Percentiles rank a stretch among this genome's conserved stretches.
Evolutionary conservation across 2,329 filamentous ascomycete species (phyloP).

Genomic region (Thermothelomyces thermophilus): DNA sequence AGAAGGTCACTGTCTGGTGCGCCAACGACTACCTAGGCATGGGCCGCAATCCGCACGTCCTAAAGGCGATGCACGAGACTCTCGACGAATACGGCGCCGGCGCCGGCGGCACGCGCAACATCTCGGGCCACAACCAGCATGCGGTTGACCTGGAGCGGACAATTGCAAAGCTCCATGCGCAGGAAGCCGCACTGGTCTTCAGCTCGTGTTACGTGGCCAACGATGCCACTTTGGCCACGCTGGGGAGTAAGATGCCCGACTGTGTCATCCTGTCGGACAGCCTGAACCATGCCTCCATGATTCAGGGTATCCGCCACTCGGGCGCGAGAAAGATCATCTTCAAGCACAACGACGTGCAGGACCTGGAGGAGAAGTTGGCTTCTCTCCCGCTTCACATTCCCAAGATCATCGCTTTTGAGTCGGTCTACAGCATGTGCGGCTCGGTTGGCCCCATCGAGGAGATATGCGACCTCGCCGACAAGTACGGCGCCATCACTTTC

Average conservation of each 20-base stretch:
- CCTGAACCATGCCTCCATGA: conserved; percentile 98
- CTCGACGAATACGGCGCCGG: conserved; percentile 92
- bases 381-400: conserved; percentile 77
- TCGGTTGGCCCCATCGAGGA: conserved; percentile 92
- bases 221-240: conserved; percentile 88
- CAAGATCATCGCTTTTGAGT: conserved; percentile 98
- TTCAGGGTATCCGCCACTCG: conserved; percentile 96
- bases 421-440: conserved; percentile 98
- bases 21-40: conserved; percentile 99
- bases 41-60: conserved; percentile 81
- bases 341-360: conserved; percentile 94
- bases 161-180: conserved; percentile 80
- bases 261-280: conserved; percentile 98
- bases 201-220: conserved; percentile 98
- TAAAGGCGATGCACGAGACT: conserved; percentile 90
- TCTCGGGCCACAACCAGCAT: conserved; percentile 95
- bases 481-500: conserved; percentile 96
- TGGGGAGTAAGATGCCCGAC: conserved; percentile 93
- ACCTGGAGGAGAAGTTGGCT: conserved; percentile 87
- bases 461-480: conserved; percentile 93
- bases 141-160: conserved; percentile 77
- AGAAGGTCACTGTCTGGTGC: conserved; percentile 96
- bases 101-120: conserved; percentile 92
- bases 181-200: conserved; percentile 89
- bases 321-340: conserved; percentile 97